These are phyloP conservation scores for Camelina hispida DNA, from an alignment of 345 rosid genomes.

Conservation along the genomic window DNA sequence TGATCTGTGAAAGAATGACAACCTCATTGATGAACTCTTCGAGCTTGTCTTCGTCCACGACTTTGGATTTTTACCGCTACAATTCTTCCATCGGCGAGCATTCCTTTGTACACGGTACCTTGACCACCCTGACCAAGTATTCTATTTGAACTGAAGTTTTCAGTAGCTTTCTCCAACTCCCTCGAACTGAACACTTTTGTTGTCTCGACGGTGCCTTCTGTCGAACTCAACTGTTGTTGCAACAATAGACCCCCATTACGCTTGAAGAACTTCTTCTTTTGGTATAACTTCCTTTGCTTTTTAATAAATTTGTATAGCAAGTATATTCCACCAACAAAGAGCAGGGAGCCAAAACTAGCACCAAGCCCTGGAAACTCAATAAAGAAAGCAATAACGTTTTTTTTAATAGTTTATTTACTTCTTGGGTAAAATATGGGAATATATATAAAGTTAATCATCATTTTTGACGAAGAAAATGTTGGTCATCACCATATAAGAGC, in stretches of 20 bases:
- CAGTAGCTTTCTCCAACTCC: conserved; percentile 7
- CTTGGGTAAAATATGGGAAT: not conserved
- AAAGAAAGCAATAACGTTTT: not conserved
- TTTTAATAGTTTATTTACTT: not conserved
- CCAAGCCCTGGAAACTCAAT: not conserved
- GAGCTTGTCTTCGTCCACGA: not conserved
- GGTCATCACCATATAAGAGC: not conserved
- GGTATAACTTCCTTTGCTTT: not conserved
- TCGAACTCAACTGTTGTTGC: not conserved
- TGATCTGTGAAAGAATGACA: conserved; percentile 21
- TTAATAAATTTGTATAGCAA: not conserved
- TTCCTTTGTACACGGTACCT: conserved; percentile 13
- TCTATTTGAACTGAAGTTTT: not conserved
- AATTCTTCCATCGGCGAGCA: conserved; percentile 14
- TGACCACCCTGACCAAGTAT: conserved; percentile 21
- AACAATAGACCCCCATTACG: conserved; percentile 16
- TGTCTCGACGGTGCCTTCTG: not conserved
- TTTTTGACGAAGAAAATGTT: not conserved
- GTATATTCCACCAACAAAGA: not conserved
- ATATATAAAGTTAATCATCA: not conserved
- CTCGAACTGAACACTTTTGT: not conserved
- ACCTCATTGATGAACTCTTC: conserved; percentile 24
- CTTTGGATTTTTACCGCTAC: conserved; percentile 8
- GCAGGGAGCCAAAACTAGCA: not conserved
- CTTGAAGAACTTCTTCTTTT: conserved; percentile 8